Conservation (phyloP, 2,329 filamentous ascomycete genomes). For the Phaeosphaeria sp. region DNA sequence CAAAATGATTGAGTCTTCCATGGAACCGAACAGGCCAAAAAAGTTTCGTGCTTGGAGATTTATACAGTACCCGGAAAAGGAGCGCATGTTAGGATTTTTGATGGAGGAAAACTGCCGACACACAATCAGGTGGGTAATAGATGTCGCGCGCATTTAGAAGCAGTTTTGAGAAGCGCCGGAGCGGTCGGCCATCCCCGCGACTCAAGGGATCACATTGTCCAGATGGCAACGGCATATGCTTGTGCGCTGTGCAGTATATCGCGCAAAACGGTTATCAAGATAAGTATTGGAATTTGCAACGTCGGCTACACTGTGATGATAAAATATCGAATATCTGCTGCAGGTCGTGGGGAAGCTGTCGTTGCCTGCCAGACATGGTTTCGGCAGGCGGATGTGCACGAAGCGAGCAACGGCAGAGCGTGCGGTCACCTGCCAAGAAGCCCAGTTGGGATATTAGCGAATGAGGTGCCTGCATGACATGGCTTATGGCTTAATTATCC, state of each 20-base stretch:
- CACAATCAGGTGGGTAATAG: not conserved
- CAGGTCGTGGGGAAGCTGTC: not conserved
- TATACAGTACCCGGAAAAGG: no score
- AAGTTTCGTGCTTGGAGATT: no score
- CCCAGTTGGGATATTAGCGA: slow-evolving; percentile 13
- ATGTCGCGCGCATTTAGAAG: not conserved
- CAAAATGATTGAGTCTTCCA: not conserved
- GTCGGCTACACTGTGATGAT: not conserved
- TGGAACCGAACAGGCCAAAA: no score
- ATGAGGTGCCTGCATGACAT: slow-evolving; percentile 22
- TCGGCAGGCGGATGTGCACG: slow-evolving; percentile 17
- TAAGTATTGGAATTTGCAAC: not conserved
- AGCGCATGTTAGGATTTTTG: no score
- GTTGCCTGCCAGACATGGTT: not conserved
- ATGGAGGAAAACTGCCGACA: no score
- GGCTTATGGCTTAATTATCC: slow-evolving; percentile 18
- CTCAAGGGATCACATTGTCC: not conserved
- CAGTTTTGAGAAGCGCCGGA: not conserved
- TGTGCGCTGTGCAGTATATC: not conserved
- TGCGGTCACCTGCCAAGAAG: slow-evolving; percentile 15
- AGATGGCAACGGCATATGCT: not conserved
- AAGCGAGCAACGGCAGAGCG: slow-evolving; percentile 20
- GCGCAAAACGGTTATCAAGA: not conserved
- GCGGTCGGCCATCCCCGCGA: not conserved
- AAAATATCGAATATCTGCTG: not conserved